A percentile compares a stretch with the other conserved stretches of the same genome.
Conservation (phyloP, 2,329 filamentous ascomycete genomes). For the Cercospora nicotianae region DNA sequence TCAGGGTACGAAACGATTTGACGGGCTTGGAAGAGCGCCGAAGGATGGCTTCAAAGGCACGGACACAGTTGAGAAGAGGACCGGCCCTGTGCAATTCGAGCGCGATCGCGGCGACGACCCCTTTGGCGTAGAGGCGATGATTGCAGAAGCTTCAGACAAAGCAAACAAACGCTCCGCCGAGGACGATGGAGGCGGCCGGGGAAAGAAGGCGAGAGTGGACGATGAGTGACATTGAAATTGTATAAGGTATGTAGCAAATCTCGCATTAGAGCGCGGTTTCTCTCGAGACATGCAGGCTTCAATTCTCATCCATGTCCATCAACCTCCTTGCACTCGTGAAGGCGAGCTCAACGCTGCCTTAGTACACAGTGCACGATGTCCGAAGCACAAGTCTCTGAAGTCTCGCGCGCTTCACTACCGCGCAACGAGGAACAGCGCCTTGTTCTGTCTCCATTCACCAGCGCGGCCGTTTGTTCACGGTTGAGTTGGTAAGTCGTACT, state of each 20-base stretch:
- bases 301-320: neutral
- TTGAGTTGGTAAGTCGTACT: neutral
- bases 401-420: neutral
- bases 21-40: slow-evolving; percentile 74
- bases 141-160: slow-evolving; percentile 70
- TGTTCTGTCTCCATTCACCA: neutral
- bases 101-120: slow-evolving; percentile 76
- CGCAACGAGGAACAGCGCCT: neutral
- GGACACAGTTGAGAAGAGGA: slow-evolving; percentile 76
- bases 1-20: slow-evolving; percentile 80
- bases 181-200: slow-evolving; percentile 57
- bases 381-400: neutral
- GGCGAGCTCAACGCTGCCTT: neutral
- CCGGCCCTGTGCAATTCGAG: slow-evolving; percentile 95
- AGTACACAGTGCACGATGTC: neutral
- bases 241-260: slow-evolving; percentile 1
- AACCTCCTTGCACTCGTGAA: neutral
- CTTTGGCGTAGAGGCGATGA: slow-evolving; percentile 92
- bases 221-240: slow-evolving; percentile 58
- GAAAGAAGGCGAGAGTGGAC: slow-evolving; percentile 76
- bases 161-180: slow-evolving; percentile 74
- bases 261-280: neutral
- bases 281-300: neutral
- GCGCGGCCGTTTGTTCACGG: neutral
- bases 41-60: slow-evolving; percentile 86